Conservation (phyloP, 2,329 filamentous ascomycete genomes). For the Ceratocystis ficicola region DNA sequence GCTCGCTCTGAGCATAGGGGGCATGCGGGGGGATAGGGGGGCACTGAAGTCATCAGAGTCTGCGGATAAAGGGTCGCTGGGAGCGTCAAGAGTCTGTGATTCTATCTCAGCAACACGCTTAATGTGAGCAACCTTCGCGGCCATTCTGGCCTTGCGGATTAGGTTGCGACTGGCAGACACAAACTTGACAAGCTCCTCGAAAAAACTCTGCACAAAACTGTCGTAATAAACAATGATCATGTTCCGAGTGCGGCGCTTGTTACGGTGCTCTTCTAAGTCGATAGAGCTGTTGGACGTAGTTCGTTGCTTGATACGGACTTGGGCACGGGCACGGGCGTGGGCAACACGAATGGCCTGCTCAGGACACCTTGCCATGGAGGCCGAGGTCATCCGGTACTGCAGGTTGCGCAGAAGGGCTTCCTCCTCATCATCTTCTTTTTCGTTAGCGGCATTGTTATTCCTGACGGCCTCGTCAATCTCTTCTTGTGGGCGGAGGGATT, state of each 20-base stretch:
- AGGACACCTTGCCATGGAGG: constrained; percentile 33
- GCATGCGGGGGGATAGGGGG: constrained; percentile 26
- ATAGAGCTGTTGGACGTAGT: constrained; percentile 42
- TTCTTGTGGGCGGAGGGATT: constrained; percentile 41
- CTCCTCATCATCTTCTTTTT: constrained; percentile 13
- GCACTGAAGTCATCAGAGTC: constrained; percentile 24
- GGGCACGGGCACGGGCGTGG: constrained; percentile 36
- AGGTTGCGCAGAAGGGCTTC: constrained; percentile 6
- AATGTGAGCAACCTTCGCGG: constrained; percentile 58
- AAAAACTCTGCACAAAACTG: constrained; percentile 67
- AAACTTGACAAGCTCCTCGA: constrained; percentile 71
- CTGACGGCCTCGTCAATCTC: constrained; percentile 28
- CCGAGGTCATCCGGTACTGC: constrained; percentile 23
- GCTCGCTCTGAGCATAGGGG: constrained; percentile 33
- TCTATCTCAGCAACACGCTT: constrained; percentile 48
- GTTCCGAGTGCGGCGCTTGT: constrained; percentile 55
- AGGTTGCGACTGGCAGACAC: constrained; percentile 70
- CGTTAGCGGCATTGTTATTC: constrained; percentile 22
- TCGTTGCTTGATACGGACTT: constrained; percentile 39
- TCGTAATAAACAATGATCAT: constrained; percentile 91
- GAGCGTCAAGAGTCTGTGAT: constrained; percentile 34
- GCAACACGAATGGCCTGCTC: constrained; percentile 37
- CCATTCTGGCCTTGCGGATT: constrained; percentile 79
- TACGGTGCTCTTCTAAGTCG: constrained; percentile 30
- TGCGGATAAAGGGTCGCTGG: neutral